These are phyloP conservation scores for Macrolepiota albuminosa DNA, from an alignment of 768 basidiomycete species.

Conservation along the genomic window DNA sequence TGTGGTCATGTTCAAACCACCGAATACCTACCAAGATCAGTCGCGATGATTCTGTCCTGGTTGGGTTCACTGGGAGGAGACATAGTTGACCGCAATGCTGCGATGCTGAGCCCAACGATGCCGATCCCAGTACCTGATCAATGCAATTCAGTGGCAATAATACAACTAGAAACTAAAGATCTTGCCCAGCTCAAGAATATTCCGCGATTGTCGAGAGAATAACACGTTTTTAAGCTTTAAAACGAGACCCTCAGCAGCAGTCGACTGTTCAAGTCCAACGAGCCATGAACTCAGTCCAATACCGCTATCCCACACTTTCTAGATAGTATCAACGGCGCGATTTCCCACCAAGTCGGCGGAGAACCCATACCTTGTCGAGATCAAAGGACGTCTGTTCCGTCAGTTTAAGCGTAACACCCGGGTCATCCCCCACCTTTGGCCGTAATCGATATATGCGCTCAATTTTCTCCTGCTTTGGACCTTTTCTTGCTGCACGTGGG, in stretches of 20 bases:
- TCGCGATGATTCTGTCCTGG: constrained; percentile 45
- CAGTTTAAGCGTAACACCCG: constrained; percentile 37
- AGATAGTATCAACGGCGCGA: constrained; percentile 19
- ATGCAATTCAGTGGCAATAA: background rate
- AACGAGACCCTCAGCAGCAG: constrained; percentile 2
- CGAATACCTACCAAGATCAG: constrained; percentile 64
- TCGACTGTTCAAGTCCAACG: constrained; percentile 26
- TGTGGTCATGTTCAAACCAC: background rate
- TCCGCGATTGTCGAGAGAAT: constrained; percentile 33
- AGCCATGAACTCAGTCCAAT: constrained; percentile 84
- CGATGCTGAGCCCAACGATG: constrained; percentile 66
- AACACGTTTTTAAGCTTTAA: constrained; percentile 29
- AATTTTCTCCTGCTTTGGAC: constrained; percentile 65
- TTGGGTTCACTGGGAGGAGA: constrained; percentile 8
- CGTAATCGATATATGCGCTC: constrained; percentile 47
- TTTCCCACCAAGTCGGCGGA: background rate
- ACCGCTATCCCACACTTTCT: constrained; percentile 99
- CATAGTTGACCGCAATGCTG: constrained; percentile 44
- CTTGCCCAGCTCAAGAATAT: constrained; percentile 70
- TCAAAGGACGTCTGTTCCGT: constrained; percentile 86
- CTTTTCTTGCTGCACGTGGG: constrained; percentile 21
- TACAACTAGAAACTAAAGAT: constrained; percentile 1
- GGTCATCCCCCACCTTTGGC: constrained; percentile 15
- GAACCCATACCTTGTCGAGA: constrained; percentile 76
- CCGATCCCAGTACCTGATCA: constrained; percentile 78